These are phyloP conservation scores for Penicillium manginii DNA, from an alignment of 495 filamentous ascomycete genomes.

Conservation along the genomic window DNA sequence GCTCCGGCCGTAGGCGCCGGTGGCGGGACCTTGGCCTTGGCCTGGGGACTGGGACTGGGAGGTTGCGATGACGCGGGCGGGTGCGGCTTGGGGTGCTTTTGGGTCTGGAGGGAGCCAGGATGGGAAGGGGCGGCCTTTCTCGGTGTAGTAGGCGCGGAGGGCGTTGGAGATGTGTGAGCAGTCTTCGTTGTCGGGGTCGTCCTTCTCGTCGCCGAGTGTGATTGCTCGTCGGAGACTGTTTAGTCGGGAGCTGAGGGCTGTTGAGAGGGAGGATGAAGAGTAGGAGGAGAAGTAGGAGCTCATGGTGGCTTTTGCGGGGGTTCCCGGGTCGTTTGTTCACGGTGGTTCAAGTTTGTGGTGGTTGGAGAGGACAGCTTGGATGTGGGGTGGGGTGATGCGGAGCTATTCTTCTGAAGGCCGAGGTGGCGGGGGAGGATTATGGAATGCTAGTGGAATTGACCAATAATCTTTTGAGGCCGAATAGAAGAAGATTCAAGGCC, in stretches of 20 bases:
- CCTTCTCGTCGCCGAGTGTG: constrained; percentile 79
- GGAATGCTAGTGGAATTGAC: background rate
- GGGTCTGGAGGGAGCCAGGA: constrained; percentile 89
- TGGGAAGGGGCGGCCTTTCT: constrained; percentile 83
- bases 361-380: constrained; percentile 22
- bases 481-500: background rate
- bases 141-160: constrained; percentile 90
- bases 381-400: constrained; percentile 31
- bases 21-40: constrained; percentile 28
- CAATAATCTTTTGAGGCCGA: background rate
- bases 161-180: constrained; percentile 94
- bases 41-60: constrained; percentile 58
- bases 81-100: constrained; percentile 66
- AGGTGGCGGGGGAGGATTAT: background rate
- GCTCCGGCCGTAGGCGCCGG: constrained; percentile 31
- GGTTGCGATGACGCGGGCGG: constrained; percentile 54
- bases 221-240: constrained; percentile 79
- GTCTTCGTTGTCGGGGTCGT: constrained; percentile 81
- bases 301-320: constrained; percentile 50
- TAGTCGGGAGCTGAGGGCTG: constrained; percentile 74
- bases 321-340: constrained; percentile 2
- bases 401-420: constrained; percentile 20
- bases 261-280: constrained; percentile 71
- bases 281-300: constrained; percentile 78
- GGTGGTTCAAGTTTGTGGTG: background rate